Evolutionary conservation across 2,329 filamentous ascomycete genomes (phyloP).

Genomic region (Paecilomyces dactylethromorphus): DNA sequence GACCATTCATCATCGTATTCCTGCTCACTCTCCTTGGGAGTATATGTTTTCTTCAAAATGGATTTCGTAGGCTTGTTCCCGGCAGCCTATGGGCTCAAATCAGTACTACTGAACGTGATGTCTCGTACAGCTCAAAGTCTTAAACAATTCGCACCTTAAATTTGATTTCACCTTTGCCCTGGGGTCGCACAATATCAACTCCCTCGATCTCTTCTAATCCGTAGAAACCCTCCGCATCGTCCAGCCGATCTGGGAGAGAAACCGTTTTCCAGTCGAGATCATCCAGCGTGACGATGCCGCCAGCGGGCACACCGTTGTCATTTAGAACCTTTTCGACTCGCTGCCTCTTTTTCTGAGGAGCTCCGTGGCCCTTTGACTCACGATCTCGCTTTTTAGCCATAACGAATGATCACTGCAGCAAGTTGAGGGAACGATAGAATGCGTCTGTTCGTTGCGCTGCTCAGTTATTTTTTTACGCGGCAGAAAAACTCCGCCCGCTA

Average conservation of each 20-base stretch:
- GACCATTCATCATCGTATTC: constrained; percentile 54
- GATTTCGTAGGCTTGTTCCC: constrained; percentile 26
- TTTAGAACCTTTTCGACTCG: constrained; percentile 15
- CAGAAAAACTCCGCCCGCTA: constrained; percentile 17
- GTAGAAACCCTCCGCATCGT: constrained; percentile 91
- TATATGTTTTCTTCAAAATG: constrained; percentile 18
- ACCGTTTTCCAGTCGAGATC: constrained; percentile 60
- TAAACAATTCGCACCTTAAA: constrained; percentile 30
- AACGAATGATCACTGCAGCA: background rate
- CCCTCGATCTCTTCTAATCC: constrained; percentile 87
- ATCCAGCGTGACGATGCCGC: constrained; percentile 37
- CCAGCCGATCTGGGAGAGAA: constrained; percentile 64
- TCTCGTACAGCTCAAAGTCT: background rate
- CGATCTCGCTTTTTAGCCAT: constrained; percentile 33
- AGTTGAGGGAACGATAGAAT: background rate
- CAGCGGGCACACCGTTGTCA: constrained; percentile 5
- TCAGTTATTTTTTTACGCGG: background rate
- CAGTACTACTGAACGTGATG: background rate
- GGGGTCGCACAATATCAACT: constrained; percentile 69
- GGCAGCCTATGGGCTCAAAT: constrained; percentile 19
- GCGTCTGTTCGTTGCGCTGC: background rate
- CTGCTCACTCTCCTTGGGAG: constrained; percentile 11
- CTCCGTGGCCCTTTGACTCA: constrained; percentile 20
- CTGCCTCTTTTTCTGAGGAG: constrained; percentile 30
- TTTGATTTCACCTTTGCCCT: constrained; percentile 45